Conservation (phyloP, 345 rosid species). For the Pistacia atlantica region DNA sequence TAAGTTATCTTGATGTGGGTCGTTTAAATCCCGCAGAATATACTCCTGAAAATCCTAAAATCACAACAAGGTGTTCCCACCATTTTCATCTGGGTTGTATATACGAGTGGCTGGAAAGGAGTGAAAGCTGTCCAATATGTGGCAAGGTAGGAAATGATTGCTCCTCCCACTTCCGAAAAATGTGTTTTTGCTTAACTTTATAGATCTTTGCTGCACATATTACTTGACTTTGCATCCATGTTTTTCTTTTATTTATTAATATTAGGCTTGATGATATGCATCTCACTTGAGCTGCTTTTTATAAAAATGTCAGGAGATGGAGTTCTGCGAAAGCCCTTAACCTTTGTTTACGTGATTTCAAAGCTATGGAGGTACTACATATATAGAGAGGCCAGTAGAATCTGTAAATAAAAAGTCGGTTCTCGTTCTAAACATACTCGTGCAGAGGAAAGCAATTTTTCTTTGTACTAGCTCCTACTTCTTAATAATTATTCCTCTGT, state of each 20-base stretch:
- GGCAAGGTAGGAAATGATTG: constrained; percentile 48
- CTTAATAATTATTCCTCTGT: background rate
- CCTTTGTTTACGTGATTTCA: constrained; percentile 13
- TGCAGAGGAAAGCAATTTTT: constrained; percentile 14
- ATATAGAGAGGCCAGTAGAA: constrained; percentile 12
- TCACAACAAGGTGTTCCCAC: constrained; percentile 56
- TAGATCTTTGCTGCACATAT: background rate
- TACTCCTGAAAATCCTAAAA: constrained; percentile 66
- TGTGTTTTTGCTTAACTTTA: background rate
- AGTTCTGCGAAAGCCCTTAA: constrained; percentile 51
- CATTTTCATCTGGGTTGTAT: constrained; percentile 79
- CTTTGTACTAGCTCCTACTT: constrained; percentile 1
- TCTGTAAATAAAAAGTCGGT: constrained; percentile 31
- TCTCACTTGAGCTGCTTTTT: constrained; percentile 16
- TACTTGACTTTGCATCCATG: background rate
- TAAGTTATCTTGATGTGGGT: constrained; percentile 2
- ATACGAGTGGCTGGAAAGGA: constrained; percentile 82
- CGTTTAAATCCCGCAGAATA: constrained; percentile 49
- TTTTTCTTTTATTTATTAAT: background rate
- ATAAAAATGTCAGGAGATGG: constrained; percentile 44
- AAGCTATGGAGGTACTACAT: constrained; percentile 22
- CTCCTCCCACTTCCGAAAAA: constrained; percentile 12
- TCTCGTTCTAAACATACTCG: constrained; percentile 17
- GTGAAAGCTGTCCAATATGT: constrained; percentile 74
- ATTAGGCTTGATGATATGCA: background rate